These are phyloP conservation scores for Solanum verrucosum DNA, from an alignment of 257 asterid species.

Conservation along the genomic window DNA sequence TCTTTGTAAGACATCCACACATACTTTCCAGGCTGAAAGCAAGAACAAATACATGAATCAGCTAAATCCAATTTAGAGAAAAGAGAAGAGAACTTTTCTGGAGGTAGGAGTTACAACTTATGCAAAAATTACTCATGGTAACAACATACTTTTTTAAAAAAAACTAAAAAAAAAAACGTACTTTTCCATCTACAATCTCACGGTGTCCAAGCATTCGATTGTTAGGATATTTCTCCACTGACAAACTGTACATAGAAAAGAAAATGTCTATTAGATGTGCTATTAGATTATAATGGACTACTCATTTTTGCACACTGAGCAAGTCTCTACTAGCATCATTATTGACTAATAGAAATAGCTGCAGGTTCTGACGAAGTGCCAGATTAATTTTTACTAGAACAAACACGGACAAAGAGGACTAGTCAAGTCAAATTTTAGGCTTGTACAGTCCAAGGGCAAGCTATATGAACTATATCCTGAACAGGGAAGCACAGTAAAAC, in stretches of 20 bases:
- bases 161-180: slow-evolving; percentile 4
- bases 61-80: not conserved
- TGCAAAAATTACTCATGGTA: slow-evolving; percentile 5
- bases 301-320: not conserved
- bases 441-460: not conserved
- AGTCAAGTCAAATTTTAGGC: not conserved
- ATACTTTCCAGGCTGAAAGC: slow-evolving; percentile 66
- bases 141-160: slow-evolving; percentile 32
- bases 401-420: not conserved
- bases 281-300: not conserved
- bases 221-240: slow-evolving; percentile 76
- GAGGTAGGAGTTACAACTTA: not conserved
- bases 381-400: not conserved
- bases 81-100: not conserved
- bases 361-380: not conserved
- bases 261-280: not conserved
- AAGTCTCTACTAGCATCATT: not conserved
- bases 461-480: not conserved
- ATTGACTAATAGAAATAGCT: not conserved
- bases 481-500: not conserved
- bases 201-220: slow-evolving; percentile 89
- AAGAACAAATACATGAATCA: slow-evolving; percentile 10
- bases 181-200: slow-evolving; percentile 72
- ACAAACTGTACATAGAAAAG: slow-evolving; percentile 40
- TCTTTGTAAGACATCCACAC: slow-evolving; percentile 85